Conservation (phyloP, 1,284 basidiomycete genomes). For the Chalciporus sp. region DNA sequence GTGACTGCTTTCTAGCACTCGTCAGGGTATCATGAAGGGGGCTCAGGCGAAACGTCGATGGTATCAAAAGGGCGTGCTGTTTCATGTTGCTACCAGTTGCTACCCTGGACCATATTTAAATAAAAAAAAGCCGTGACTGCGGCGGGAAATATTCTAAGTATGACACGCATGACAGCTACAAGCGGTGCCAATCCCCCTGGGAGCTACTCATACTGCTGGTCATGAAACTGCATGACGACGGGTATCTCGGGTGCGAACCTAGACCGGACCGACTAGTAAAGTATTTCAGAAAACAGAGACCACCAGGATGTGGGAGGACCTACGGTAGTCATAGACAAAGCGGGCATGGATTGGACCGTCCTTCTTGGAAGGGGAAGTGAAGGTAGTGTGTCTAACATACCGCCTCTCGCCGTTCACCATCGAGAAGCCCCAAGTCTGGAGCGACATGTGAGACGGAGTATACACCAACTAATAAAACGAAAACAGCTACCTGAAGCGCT, state of each 20-base stretch:
- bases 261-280: constrained; percentile 14
- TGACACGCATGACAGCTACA: no score
- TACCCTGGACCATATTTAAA: neutral
- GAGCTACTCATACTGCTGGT: neutral
- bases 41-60: neutral
- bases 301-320: constrained; percentile 5
- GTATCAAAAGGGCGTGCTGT: neutral
- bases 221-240: neutral
- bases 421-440: constrained; percentile 73
- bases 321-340: constrained; percentile 72
- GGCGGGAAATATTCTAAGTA: neutral
- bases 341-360: constrained; percentile 50
- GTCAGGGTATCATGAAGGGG: neutral
- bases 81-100: no score
- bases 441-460: neutral
- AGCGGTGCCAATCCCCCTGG: no score
- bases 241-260: constrained; percentile 6
- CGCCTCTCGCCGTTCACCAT: constrained; percentile 58
- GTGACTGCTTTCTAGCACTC: constrained; percentile 6
- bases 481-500: constrained; percentile 50
- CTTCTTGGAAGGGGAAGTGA: constrained; percentile 63
- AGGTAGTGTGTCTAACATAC: constrained; percentile 62
- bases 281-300: constrained; percentile 13
- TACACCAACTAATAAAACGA: neutral
- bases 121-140: neutral